These are phyloP conservation scores for Zygoascus tannicola DNA, from an alignment of 805 yeast genomes.

Conservation along the genomic window DNA sequence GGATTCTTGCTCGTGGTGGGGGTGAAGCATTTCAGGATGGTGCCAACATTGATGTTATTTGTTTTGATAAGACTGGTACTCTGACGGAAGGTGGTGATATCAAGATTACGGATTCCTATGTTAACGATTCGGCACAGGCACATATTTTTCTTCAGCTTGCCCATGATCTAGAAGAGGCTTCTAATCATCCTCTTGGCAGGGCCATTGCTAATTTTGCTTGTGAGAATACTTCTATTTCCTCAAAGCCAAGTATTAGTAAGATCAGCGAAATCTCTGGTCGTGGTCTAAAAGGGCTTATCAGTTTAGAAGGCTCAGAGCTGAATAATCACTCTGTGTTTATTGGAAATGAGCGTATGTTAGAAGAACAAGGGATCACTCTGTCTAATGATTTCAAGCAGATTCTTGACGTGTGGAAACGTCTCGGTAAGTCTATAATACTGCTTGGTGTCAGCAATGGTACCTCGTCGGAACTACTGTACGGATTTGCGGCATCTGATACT, in stretches of 20 bases:
- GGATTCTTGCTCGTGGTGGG: conserved; percentile 70
- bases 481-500: conserved; percentile 51
- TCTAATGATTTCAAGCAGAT: conserved; percentile 28
- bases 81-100: conserved; percentile 56
- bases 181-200: conserved; percentile 60
- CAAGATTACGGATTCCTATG: conserved; percentile 39
- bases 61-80: conserved; percentile 77
- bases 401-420: conserved; percentile 46
- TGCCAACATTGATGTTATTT: conserved; percentile 49
- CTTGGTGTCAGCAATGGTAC: conserved; percentile 35
- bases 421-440: conserved; percentile 55
- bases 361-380: conserved; percentile 37
- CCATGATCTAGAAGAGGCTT: conserved; percentile 50
- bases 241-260: conserved; percentile 30
- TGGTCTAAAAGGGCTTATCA: conserved; percentile 35
- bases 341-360: conserved; percentile 55
- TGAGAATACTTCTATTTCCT: conserved; percentile 12
- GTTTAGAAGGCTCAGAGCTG: neutral
- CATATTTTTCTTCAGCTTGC: conserved; percentile 36
- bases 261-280: conserved; percentile 51
- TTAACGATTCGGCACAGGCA: neutral
- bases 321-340: conserved; percentile 27
- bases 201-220: conserved; percentile 42
- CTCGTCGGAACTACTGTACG: conserved; percentile 30
- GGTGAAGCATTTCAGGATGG: conserved; percentile 79